Evolutionary conservation across 345 rosid species (phyloP), one percentile per base, ranked within the genome.

Genomic region (Corchorus capsularis): DNA sequence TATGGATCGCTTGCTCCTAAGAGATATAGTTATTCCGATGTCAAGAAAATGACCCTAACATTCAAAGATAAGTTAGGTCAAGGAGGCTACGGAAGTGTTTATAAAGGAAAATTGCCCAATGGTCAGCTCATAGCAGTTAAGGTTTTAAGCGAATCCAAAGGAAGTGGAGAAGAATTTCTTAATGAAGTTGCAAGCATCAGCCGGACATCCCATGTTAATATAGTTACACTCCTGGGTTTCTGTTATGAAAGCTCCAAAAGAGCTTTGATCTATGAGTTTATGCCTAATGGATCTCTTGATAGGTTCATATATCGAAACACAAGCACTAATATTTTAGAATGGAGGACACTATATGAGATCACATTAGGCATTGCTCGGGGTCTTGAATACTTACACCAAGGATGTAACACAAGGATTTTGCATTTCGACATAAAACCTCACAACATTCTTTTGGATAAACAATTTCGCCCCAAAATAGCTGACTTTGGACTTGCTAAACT

Each of bases 31-130:
- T 75, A 59, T 57, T 52, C 75, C 39, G 72, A 79, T 4, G 53
- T 79, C 9, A 63, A 79, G 70, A 79, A 41, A 32, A 69, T 79
- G 43, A 76, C 77, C 17, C 79, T 0, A n/a, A n/a, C n/a, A n/a
- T 83, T 79, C 46, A 43, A 11, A 11, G 75, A 64, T 1, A 80
- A 78, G 65, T 17, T 78, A 4, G 86, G 86, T 0, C 69, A 83
- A 16, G 87, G 85, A 3, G 82, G 83, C 0, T 82, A 67, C 34
- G 83, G 80, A 6, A 50, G 45, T 9, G 87, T 84, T 3, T 81
- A 79, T 74, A 71, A 56, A 71, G 87, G 83, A 52, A 57, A 67
- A 14, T 32, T 84, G n/a, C n/a, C 37, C 0, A 73, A 79, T 12
- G 81, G 79, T 65, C 63, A 65, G 2, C 56, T 20, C 43, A 79